These are phyloP conservation scores for Syzygium malaccense DNA, from an alignment of 441 rosid genomes.

Conservation along the genomic window DNA sequence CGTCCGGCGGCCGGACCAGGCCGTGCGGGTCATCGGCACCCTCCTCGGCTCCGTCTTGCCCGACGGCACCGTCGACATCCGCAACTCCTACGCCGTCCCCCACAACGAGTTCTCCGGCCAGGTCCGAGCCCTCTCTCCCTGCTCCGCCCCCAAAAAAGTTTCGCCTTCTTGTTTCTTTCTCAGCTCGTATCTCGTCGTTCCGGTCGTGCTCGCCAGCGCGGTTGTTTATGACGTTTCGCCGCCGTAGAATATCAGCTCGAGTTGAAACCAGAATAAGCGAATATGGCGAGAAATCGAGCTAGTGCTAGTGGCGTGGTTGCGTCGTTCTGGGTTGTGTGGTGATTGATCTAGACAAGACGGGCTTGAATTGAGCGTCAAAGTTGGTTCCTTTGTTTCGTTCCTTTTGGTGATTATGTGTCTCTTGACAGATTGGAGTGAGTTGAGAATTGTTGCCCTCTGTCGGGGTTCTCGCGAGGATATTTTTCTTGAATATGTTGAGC, in stretches of 20 bases:
- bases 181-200: no score
- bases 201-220: no score
- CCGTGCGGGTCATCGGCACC: conserved; percentile 93
- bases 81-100: conserved; percentile 92
- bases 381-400: background rate
- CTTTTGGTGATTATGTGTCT: background rate
- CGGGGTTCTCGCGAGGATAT: background rate
- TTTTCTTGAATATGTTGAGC: background rate
- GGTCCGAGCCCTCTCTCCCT: conserved; percentile 10
- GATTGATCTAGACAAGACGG: background rate
- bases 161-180: background rate
- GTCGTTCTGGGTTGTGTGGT: background rate
- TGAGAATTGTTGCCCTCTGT: background rate
- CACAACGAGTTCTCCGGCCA: conserved; percentile 79
- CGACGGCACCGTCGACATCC: conserved; percentile 87
- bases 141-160: rapidly evolving
- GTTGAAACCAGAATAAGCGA: background rate
- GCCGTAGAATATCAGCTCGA: no score
- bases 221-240: no score
- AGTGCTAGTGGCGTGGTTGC: background rate
- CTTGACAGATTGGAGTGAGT: background rate
- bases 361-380: background rate
- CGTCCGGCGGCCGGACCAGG: conserved; percentile 91
- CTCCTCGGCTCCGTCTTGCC: conserved; percentile 83
- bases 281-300: background rate